A percentile compares a stretch with the other conserved stretches of the same genome.
These are phyloP conservation scores for Diaporthe sp. DNA, from an alignment of 2,329 filamentous ascomycete genomes.

Conservation along the genomic window DNA sequence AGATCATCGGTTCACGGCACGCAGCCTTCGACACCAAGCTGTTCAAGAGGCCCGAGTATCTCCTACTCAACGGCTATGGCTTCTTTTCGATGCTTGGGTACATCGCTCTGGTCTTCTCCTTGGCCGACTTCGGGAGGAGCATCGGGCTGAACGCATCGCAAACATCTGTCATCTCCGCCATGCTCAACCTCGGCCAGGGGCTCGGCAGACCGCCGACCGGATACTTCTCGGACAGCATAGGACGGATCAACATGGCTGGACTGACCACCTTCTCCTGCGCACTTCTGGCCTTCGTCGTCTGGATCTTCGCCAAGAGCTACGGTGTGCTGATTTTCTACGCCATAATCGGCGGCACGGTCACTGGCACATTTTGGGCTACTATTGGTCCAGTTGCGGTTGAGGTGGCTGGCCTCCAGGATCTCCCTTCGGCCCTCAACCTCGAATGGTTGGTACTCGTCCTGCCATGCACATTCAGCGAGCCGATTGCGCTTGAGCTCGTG, in stretches of 20 bases:
- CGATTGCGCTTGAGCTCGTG: conserved; percentile 72
- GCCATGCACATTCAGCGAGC: conserved; percentile 77
- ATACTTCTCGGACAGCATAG: conserved; percentile 77
- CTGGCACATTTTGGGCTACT: conserved; percentile 79
- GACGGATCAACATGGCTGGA: conserved; percentile 80
- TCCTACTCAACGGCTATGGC: conserved; percentile 76
- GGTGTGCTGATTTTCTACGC: conserved; percentile 80
- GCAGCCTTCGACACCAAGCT: conserved; percentile 75
- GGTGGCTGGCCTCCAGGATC: conserved; percentile 77
- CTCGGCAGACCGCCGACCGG: conserved; percentile 80
- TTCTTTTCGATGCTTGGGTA: conserved; percentile 82
- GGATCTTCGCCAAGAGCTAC: conserved; percentile 76
- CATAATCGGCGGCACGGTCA: conserved; percentile 73
- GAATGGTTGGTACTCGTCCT: conserved; percentile 80
- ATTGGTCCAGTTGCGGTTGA: conserved; percentile 80
- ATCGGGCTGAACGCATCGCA: conserved; percentile 77
- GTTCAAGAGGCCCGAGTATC: conserved; percentile 72
- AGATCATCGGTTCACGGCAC: conserved; percentile 76
- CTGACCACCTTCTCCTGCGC: conserved; percentile 74
- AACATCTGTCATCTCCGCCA: conserved; percentile 77
- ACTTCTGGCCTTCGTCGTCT: conserved; percentile 77
- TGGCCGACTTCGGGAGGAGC: conserved; percentile 79
- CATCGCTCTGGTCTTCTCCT: conserved; percentile 79
- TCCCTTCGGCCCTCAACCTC: conserved; percentile 78
- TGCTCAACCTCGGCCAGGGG: conserved; percentile 77